A percentile compares a stretch with the other conserved stretches of the same genome.
Evolutionary conservation across 2,329 filamentous ascomycete species (phyloP).

Genomic region (Colletotrichum sp.): DNA sequence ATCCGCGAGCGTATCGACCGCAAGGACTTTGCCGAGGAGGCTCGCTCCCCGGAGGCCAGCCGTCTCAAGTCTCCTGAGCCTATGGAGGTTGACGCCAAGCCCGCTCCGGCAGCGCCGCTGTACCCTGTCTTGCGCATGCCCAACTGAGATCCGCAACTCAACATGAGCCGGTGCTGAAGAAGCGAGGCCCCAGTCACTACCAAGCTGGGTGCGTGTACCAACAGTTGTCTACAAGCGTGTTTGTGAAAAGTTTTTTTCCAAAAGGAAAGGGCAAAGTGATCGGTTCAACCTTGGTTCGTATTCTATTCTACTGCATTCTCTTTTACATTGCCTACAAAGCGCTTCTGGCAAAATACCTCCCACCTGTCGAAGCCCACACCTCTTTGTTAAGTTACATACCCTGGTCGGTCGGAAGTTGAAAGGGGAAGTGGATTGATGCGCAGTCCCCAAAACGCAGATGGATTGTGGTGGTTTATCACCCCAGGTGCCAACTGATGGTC

Average conservation of each 20-base stretch:
- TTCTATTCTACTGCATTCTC: conserved; percentile 16
- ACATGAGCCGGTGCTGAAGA: background rate
- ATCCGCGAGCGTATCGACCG: conserved; percentile 62
- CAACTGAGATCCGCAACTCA: conserved; percentile 26
- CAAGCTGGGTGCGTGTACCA: conserved; percentile 7
- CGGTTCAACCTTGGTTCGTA: conserved; percentile 17
- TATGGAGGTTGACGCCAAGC: conserved; percentile 21
- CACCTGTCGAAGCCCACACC: conserved; percentile 4
- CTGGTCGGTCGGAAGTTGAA: conserved; percentile 16
- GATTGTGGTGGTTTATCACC: background rate
- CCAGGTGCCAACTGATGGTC: background rate
- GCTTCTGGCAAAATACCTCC: conserved; percentile 13
- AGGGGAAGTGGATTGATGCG: conserved; percentile 13
- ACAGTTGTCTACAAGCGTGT: conserved; percentile 17
- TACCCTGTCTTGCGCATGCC: conserved; percentile 47
- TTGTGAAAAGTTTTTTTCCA: background rate
- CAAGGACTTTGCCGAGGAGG: conserved; percentile 54
- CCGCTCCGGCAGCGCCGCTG: conserved; percentile 26
- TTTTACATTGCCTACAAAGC: background rate
- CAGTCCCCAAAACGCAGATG: conserved; percentile 18
- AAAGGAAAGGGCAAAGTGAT: conserved; percentile 13
- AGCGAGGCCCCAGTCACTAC: background rate
- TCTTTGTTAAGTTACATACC: conserved; percentile 20
- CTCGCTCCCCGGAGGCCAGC: background rate
- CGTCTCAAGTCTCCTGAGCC: conserved; percentile 28